These are phyloP conservation scores for Hypsizygus marmoreus DNA, from an alignment of 768 basidiomycete species.

Conservation along the genomic window DNA sequence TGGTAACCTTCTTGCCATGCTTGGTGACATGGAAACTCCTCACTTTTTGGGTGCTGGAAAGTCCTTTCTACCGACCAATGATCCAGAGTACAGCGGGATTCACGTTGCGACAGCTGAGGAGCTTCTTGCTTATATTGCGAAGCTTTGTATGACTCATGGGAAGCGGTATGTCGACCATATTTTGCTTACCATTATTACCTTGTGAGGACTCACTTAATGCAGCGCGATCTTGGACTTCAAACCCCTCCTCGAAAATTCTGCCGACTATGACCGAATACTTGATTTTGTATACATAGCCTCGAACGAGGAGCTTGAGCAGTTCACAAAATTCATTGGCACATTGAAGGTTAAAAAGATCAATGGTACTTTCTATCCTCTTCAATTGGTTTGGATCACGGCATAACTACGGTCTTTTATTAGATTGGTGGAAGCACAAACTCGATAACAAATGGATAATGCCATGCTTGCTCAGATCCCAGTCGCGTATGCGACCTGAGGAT, in stretches of 20 bases:
- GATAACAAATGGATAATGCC: slow-evolving; percentile 23
- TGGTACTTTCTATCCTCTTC: slow-evolving; percentile 3
- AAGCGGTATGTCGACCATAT: slow-evolving; percentile 8
- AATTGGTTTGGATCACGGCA: background rate
- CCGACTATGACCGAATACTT: slow-evolving; percentile 12
- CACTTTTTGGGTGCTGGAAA: slow-evolving; percentile 19
- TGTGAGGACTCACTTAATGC: background rate
- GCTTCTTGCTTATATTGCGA: slow-evolving; percentile 12
- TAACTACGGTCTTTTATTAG: slow-evolving; percentile 7
- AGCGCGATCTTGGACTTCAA: slow-evolving; percentile 13
- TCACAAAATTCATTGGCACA: background rate
- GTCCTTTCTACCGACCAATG: slow-evolving; percentile 18
- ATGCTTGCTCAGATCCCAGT: slow-evolving; percentile 22
- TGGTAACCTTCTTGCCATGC: slow-evolving; percentile 14
- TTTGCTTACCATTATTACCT: background rate
- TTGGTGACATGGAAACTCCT: slow-evolving; percentile 19
- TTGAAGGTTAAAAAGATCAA: slow-evolving; percentile 12
- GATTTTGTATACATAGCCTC: slow-evolving; percentile 18
- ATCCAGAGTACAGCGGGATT: slow-evolving; percentile 18
- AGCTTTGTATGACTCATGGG: slow-evolving; percentile 12
- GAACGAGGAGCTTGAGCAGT: slow-evolving; percentile 8
- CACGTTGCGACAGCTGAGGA: slow-evolving; percentile 11
- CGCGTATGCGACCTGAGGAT: slow-evolving; percentile 13
- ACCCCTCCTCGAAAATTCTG: slow-evolving; percentile 5
- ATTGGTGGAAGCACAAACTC: slow-evolving; percentile 27